These are phyloP conservation scores for Carnegiea gigantea DNA, from an alignment of 179 eudicot genomes.

Conservation along the genomic window DNA sequence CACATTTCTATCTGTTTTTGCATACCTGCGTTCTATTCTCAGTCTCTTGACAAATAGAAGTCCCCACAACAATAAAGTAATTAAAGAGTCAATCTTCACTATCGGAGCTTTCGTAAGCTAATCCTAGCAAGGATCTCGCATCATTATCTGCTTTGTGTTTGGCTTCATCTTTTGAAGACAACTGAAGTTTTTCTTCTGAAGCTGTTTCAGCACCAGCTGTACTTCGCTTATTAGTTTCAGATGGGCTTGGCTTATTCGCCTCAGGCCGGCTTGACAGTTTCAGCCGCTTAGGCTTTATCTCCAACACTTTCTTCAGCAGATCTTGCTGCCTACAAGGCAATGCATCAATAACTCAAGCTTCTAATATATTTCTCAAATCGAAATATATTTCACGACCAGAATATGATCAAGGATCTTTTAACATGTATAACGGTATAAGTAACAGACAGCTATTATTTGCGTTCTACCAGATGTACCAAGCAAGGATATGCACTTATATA, in stretches of 20 bases:
- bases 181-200: slow-evolving; percentile 23
- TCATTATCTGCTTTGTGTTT: slow-evolving; percentile 42
- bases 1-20: background rate
- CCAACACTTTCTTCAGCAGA: slow-evolving; percentile 75
- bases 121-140: slow-evolving; percentile 59
- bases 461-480: background rate
- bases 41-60: background rate
- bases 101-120: slow-evolving; percentile 81
- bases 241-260: slow-evolving; percentile 19
- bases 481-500: too few species aligned
- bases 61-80: background rate
- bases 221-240: slow-evolving; percentile 16
- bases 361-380: background rate
- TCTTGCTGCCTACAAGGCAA: slow-evolving; percentile 70
- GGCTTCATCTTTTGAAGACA: slow-evolving; percentile 27
- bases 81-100: slow-evolving; percentile 48
- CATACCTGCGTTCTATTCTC: background rate
- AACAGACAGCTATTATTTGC: background rate
- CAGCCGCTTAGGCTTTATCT: slow-evolving; percentile 75
- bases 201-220: slow-evolving; percentile 14
- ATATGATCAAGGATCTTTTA: too few species aligned
- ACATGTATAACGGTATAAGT: too few species aligned
- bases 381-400: background rate
- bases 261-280: slow-evolving; percentile 34
- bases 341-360: background rate